Evolutionary conservation across 202 grass and related monocot species (phyloP).

Genomic region (Schoenoplectus triqueter): DNA sequence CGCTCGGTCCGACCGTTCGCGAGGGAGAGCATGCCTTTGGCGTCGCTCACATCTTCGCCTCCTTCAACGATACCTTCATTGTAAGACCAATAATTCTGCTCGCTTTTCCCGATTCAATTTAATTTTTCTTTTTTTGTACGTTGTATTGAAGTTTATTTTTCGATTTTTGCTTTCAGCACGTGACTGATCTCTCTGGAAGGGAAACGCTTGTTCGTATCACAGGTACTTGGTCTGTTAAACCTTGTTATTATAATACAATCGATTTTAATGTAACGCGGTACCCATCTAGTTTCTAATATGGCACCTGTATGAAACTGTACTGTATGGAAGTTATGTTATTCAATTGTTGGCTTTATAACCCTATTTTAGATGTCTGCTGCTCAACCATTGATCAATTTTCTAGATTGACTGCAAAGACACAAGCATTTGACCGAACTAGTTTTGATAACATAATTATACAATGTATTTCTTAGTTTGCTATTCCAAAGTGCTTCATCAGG

Average conservation of each 20-base stretch:
- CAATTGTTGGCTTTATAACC: neutral
- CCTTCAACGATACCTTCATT: slow-evolving; percentile 86
- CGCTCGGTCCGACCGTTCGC: slow-evolving; percentile 59
- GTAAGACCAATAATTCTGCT: slow-evolving; percentile 29
- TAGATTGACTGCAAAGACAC: neutral
- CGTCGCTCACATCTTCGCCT: slow-evolving; percentile 73
- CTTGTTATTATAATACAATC: neutral
- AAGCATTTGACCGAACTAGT: neutral
- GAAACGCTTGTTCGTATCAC: slow-evolving; percentile 80
- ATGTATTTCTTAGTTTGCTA: neutral
- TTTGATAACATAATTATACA: neutral
- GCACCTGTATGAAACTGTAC: neutral
- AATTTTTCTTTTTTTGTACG: neutral
- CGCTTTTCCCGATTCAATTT: neutral
- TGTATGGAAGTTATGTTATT: neutral
- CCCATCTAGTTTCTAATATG: neutral
- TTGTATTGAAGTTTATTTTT: neutral
- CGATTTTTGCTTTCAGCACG: slow-evolving; percentile 53
- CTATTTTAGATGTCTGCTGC: neutral
- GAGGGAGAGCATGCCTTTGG: slow-evolving; percentile 78
- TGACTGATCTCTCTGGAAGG: slow-evolving; percentile 78
- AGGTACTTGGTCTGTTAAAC: slow-evolving; percentile 41
- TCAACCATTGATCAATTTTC: neutral
- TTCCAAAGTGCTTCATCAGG: neutral
- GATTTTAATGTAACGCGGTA: neutral